Evolutionary conservation across 106 monocot species (phyloP).

Genomic region (Phalaenopsis equestris): DNA sequence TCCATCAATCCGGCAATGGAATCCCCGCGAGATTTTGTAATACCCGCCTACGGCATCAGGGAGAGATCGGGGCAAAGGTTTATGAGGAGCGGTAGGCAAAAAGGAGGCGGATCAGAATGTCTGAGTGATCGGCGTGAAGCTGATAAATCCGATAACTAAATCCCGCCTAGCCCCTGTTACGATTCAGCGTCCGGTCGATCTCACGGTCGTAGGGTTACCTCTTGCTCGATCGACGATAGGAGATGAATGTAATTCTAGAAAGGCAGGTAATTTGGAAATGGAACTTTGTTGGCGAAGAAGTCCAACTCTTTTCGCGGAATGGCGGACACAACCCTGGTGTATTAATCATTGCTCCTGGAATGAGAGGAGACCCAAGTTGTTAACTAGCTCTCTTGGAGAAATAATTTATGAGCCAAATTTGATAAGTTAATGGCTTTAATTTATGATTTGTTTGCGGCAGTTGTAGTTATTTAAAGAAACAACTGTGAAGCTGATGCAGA

Average conservation of each 20-base stretch:
- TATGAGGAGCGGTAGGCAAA: neutral
- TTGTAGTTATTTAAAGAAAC: too few relatives aligned
- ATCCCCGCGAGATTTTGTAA: neutral
- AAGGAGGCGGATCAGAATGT: neutral
- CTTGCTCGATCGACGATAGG: neutral
- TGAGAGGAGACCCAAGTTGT: too few relatives aligned
- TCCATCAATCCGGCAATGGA: slow-evolving; percentile 12
- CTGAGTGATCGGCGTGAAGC: neutral
- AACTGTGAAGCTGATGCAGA: too few relatives aligned
- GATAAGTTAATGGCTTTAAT: too few relatives aligned
- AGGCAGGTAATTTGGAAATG: neutral
- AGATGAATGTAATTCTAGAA: neutral
- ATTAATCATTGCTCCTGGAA: too few relatives aligned
- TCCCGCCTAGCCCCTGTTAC: neutral
- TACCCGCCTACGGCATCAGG: neutral
- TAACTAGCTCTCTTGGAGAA: too few relatives aligned
- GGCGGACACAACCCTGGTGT: neutral
- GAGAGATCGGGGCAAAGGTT: neutral
- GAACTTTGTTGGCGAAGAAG: neutral
- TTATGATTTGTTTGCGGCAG: too few relatives aligned
- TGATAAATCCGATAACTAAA: neutral
- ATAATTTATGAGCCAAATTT: too few relatives aligned
- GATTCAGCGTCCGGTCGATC: neutral
- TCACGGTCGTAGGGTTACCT: neutral
- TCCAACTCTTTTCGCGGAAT: neutral